Percentiles rank a stretch among this genome's conserved stretches.
phyloP scores from a whole-genome alignment of 1,284 basidiomycete genomes.

The Ceratobasidium theobromae region DNA sequence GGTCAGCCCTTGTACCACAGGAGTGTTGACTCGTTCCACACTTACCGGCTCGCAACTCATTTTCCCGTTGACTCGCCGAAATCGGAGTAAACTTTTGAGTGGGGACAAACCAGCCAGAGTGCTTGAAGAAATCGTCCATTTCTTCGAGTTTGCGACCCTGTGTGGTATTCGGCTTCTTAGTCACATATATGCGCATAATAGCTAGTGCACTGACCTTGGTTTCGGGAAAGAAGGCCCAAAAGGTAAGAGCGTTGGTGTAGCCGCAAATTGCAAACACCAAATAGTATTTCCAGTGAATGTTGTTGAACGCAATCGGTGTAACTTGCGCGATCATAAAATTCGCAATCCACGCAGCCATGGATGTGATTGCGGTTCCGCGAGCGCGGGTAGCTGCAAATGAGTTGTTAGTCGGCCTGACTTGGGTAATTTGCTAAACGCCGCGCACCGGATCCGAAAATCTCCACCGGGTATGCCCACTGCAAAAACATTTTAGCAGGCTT shows the following conservation, averaged over 20 bases:
- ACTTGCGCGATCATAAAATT: constrained; percentile 49
- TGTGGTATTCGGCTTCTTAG: not conserved
- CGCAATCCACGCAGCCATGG: constrained; percentile 50
- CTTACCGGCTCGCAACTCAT: constrained; percentile 50
- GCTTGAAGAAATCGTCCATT: constrained; percentile 58
- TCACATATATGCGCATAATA: constrained; percentile 40
- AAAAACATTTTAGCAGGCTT: not conserved
- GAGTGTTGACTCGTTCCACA: not conserved
- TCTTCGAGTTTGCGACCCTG: constrained; percentile 43
- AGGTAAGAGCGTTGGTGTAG: constrained; percentile 61
- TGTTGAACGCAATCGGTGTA: constrained; percentile 44
- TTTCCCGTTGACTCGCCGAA: constrained; percentile 49
- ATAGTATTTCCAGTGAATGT: constrained; percentile 48
- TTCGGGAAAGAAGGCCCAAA: constrained; percentile 50
- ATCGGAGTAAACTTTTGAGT: constrained; percentile 43
- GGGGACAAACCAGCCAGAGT: constrained; percentile 55
- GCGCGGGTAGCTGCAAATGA: constrained; percentile 31
- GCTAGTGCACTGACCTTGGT: constrained; percentile 53
- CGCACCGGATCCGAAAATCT: constrained; percentile 54
- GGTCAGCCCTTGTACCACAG: not conserved
- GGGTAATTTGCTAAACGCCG: constrained; percentile 50
- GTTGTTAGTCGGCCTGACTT: not conserved
- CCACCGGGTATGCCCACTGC: constrained; percentile 51
- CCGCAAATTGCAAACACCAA: constrained; percentile 63
- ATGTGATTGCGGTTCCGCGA: constrained; percentile 53